Base-by-base conservation (phyloP, 2,329 filamentous ascomycete genomes). In the Alternaria sp. region DNA sequence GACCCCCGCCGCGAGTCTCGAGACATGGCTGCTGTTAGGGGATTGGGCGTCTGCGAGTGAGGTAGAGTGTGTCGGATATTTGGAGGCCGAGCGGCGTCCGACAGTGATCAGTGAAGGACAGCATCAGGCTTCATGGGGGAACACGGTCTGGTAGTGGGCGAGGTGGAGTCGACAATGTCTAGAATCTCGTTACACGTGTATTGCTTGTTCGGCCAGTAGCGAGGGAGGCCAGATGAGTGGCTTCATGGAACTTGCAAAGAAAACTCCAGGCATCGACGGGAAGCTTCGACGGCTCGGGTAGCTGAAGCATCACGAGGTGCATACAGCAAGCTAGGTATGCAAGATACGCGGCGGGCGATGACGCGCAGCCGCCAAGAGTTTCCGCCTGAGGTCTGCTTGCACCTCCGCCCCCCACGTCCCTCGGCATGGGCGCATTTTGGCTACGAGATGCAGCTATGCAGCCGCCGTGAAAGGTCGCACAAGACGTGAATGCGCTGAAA, bases 11-110 rank as follows among this genome's bases (percentile, higher is more conserved):
- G 67, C 52, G 70, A 63, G 63, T 67, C 65, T 42, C 60, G 62
- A 48, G 73, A 65, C 74, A 76, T 77, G 69, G 60, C 64, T 63
- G 51, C 36, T 41, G 59, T 18, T 18, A 53, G 30, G 41, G 22
- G 41, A 32, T 30, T n/a, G 44, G 44, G 22, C 43, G 26, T 16
- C 26, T n/a, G 38, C n/a, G 41, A 26, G 60, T 42, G 59, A 36
- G 52, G 54, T 54, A 22, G 18, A 36, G 32, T 18, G 47, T 43
- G 14, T 34, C 36, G 44, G 43, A 53, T 44, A 38, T 59, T 24
- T 42, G 18, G 61, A 49, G 34, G 55, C 52, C 56, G 56, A 32
- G 41, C 44, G 48, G 55, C 42, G 53, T 44, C 59, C 59, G 46
- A 39, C 57, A 46, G 61, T 42, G 43, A 34, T 32, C 36, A 47